Evolutionary conservation across 2,329 filamentous ascomycete species (phyloP), one percentile per base, ranked within the genome.

Genomic region (Colletotrichum trifolii): DNA sequence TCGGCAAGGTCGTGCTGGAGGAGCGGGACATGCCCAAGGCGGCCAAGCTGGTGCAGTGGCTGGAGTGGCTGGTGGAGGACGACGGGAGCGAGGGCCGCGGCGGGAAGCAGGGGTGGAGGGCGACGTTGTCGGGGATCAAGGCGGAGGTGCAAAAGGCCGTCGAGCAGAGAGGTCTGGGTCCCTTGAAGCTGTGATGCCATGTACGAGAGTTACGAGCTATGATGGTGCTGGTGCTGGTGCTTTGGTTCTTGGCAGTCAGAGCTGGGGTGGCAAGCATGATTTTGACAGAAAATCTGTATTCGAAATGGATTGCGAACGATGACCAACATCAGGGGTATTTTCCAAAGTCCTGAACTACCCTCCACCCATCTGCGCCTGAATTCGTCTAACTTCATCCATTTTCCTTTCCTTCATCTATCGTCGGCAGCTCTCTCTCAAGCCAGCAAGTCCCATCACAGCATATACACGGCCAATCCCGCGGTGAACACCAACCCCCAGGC

Each of bases 21-120:
- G 96, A 98, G 76, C 82, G 85, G 63, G 90, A 97, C 74, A 83
- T 96, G 78, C 85, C 85, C 6, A 97, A 97, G 77, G 92, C 87
- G 1, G 83, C 87, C 2, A 85, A 86, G 11, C 77, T 96, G 15
- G 85, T 91, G 11, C 87, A 83, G 69, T 97, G 93, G 92, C 69
- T 90, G 53, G 80, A 81, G 46, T 81, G 86, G 72, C 68, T 89
- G 17, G 81, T 89, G 7, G 83, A 85, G 49, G 83, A 84, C 48
- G 80, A 80, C 38, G 76, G 74, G 8, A 73, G 71, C 5, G 75
- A 71, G 2, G 73, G 73, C 13, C 71, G 62, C 53, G 83, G 78
- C 53, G 83, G 78, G 6, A 79, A 76, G 62, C 71, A 73, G 59
- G 73, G 73, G 34, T 90, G 88, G 88, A 74, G 69, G 48, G 72